A percentile compares a stretch with the other conserved stretches of the same genome.
phyloP scores from a whole-genome alignment of 495 filamentous ascomycete species.

The Glarea lozoyensis region DNA sequence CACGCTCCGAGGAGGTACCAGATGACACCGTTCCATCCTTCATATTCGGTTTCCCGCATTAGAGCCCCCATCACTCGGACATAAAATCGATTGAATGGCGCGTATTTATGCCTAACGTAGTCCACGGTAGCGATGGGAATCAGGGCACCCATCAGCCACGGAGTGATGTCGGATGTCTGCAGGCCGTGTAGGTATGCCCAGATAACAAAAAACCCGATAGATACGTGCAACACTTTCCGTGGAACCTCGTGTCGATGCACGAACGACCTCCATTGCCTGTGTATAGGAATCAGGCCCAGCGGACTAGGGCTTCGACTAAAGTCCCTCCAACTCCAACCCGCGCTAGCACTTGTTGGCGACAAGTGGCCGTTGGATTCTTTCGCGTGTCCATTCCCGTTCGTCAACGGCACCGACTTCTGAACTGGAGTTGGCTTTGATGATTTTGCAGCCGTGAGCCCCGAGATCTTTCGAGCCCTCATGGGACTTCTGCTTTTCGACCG shows the following conservation, averaged over 20 bases:
- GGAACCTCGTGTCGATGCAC: conserved; percentile 74
- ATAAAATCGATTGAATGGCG: conserved; percentile 78
- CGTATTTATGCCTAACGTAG: conserved; percentile 68
- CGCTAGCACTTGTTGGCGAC: conserved; percentile 47
- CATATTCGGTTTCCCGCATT: conserved; percentile 94
- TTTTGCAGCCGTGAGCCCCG: conserved; percentile 33
- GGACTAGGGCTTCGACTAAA: conserved; percentile 84
- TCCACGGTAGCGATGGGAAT: conserved; percentile 86
- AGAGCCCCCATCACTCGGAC: conserved; percentile 74
- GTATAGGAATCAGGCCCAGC: conserved; percentile 90
- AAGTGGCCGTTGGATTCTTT: conserved; percentile 57
- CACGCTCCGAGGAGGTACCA: conserved; percentile 91
- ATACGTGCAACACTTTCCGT: conserved; percentile 74
- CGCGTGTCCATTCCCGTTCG: conserved; percentile 34
- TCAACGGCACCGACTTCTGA: conserved; percentile 12
- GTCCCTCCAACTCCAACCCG: conserved; percentile 61
- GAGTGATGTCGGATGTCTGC: conserved; percentile 66
- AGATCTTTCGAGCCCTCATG: conserved; percentile 38
- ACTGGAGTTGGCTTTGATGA: conserved; percentile 6
- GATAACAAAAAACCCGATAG: conserved; percentile 88
- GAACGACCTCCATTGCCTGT: conserved; percentile 62
- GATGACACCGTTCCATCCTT: conserved; percentile 91
- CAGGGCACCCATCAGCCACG: conserved; percentile 70
- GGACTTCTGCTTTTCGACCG: conserved; percentile 43
- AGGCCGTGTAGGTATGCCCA: conserved; percentile 71